phyloP scores from a whole-genome alignment of 2,329 filamentous ascomycete genomes.

The Cladosporium sp. region DNA sequence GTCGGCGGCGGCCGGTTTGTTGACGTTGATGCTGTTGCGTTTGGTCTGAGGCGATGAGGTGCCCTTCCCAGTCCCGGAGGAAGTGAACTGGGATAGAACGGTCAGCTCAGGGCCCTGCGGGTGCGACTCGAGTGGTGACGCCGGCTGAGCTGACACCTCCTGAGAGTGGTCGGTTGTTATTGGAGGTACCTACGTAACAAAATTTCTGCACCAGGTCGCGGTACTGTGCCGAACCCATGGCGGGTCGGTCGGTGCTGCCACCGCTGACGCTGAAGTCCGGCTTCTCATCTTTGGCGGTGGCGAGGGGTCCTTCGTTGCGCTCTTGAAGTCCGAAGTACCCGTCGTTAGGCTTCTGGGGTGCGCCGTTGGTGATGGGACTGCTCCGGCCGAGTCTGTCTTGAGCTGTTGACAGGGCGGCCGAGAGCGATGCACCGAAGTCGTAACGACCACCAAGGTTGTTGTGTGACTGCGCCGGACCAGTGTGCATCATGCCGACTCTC shows the following conservation, averaged over 20 bases:
- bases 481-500: slow-evolving; percentile 53
- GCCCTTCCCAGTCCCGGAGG: slow-evolving; percentile 27
- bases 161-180: slow-evolving; percentile 8
- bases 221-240: slow-evolving; percentile 83
- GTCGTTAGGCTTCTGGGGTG: slow-evolving; percentile 36
- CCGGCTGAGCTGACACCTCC: slow-evolving; percentile 6
- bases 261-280: slow-evolving; percentile 41
- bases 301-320: slow-evolving; percentile 25
- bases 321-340: slow-evolving; percentile 36
- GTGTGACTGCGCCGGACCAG: slow-evolving; percentile 33
- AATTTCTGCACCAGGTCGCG: slow-evolving; percentile 98
- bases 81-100: slow-evolving; percentile 30
- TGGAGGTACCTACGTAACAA: slow-evolving; percentile 88
- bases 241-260: slow-evolving; percentile 58
- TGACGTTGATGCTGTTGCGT: background rate
- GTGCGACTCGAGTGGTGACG: slow-evolving; percentile 17
- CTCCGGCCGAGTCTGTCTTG: slow-evolving; percentile 60
- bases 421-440: slow-evolving; percentile 90
- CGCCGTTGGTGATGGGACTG: slow-evolving; percentile 41
- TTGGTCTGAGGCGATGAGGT: slow-evolving; percentile 10
- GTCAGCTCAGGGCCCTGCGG: slow-evolving; percentile 25
- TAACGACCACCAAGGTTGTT: slow-evolving; percentile 81
- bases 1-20: slow-evolving; percentile 18
- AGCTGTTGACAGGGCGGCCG: slow-evolving; percentile 72
- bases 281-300: slow-evolving; percentile 29